Conservation (phyloP, 352 stramenopile species). For the Pythium phragmitis region DNA sequence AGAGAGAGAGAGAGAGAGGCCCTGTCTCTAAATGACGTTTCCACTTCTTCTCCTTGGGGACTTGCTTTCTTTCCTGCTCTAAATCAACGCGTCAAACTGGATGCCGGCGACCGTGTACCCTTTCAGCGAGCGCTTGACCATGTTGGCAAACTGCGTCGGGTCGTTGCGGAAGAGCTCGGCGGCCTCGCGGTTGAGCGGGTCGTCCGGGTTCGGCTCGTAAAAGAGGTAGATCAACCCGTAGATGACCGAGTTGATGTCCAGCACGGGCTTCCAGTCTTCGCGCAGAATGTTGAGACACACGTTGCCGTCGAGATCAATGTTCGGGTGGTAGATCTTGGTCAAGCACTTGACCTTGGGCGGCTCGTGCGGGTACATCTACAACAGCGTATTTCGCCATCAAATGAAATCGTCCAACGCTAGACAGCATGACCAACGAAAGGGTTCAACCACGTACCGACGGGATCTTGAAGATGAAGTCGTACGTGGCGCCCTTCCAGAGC, state of each 20-base stretch:
- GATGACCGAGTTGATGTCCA: constrained; percentile 99
- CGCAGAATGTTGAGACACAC: constrained; percentile 98
- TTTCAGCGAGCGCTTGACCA: constrained; percentile 86
- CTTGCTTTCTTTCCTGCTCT: constrained; percentile 21
- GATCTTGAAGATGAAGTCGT: constrained; percentile 98
- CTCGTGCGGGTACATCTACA: constrained; percentile 94
- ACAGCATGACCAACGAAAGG: neutral
- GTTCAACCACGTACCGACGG: constrained; percentile 68
- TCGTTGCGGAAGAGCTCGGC: constrained; percentile 96
- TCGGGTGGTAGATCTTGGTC: constrained; percentile 98
- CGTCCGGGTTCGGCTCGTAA: constrained; percentile 99
- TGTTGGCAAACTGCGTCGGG: constrained; percentile 88
- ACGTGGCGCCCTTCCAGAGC: constrained; percentile 96
- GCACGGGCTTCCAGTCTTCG: constrained; percentile 98
- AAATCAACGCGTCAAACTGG: constrained; percentile 82
- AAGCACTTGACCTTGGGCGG: constrained; percentile 97
- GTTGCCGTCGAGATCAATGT: constrained; percentile 98
- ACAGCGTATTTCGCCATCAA: neutral
- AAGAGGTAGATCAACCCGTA: constrained; percentile 99
- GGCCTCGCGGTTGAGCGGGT: constrained; percentile 97
- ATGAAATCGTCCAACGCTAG: neutral
- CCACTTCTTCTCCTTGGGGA: too few species aligned
- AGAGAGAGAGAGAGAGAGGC: neutral
- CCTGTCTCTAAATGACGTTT: constrained; percentile 22
- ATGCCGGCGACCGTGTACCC: constrained; percentile 83